Evolutionary conservation across 106 monocot genomes (phyloP), one percentile per base, ranked within the genome.

Genomic region (Phalaenopsis equestris): DNA sequence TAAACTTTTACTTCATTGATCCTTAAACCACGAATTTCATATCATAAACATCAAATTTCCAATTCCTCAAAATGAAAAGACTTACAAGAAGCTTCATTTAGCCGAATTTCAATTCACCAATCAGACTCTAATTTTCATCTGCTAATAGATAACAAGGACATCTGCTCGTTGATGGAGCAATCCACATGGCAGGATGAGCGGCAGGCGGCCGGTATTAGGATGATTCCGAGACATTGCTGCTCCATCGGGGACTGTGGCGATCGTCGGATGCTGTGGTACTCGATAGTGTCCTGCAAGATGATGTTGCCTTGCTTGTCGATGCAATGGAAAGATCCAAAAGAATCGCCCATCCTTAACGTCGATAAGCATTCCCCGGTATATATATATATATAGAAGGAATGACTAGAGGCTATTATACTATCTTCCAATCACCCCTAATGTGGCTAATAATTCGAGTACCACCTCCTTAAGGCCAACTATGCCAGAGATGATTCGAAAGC

Each of bases 221-320:
- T 94, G 41, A 99, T 86, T 0, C 98, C 94, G 2, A 97, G 90
- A 58, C 91, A 85, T 6, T 89, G 83, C 78, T 99, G 94, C 55
- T 94, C 94, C 87, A 88, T 81, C 2, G 89, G 86, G 30, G 86
- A 88, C 0, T 89, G 75, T 5, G 86, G 42, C 11, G 86, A 89
- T 2, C 73, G 72, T 8, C 87, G 73, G 38, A 76, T 82, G 81
- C 83, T 92, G 10, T 94, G 80, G 52, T 94, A 99, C 82, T 94
- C 94, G 73, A 99, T 83, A 2, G 94, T 94, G 57, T 94, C 98
- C 47, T 99, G 98, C 41, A 99, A 91, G 75, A 94, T 89, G 81
- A 94, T 99, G 78, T 94, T 99, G 17, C 92, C 94, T 78, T 99
- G 94, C 67, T 94, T 99, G 83, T 99, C 94, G 19, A 94, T 80